phyloP scores from a whole-genome alignment of 768 basidiomycete genomes.

The Tulasnella sp. region DNA sequence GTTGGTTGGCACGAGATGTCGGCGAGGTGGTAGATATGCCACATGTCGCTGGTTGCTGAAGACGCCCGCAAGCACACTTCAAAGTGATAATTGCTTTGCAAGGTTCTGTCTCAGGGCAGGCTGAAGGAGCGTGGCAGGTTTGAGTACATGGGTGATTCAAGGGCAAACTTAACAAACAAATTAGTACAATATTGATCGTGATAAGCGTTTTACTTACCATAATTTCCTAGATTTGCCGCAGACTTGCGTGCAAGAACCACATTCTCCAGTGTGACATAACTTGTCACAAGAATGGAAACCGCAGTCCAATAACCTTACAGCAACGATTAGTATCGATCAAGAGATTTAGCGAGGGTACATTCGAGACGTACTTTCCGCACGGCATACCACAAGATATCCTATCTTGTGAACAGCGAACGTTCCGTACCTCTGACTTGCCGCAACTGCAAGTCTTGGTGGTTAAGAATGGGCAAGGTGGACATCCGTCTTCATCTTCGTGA shows the following conservation, averaged over 20 bases:
- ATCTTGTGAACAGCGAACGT: constrained; percentile 69
- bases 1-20: constrained; percentile 31
- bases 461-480: constrained; percentile 81
- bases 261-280: constrained; percentile 69
- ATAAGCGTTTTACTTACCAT: constrained; percentile 40
- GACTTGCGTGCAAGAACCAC: constrained; percentile 57
- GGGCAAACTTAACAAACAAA: constrained; percentile 37
- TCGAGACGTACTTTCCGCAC: constrained; percentile 53
- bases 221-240: constrained; percentile 81
- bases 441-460: constrained; percentile 75
- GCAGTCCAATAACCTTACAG: constrained; percentile 49
- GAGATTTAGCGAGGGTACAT: neutral
- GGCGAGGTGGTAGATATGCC: constrained; percentile 42
- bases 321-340: neutral
- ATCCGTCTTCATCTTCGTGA: constrained; percentile 54
- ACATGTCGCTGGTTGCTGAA: constrained; percentile 61
- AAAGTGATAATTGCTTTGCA: constrained; percentile 57
- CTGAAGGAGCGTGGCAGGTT: constrained; percentile 71
- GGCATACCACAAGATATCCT: constrained; percentile 72
- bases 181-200: neutral
- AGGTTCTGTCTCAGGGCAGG: constrained; percentile 67
- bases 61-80: constrained; percentile 71
- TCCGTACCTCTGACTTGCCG: constrained; percentile 66
- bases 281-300: constrained; percentile 84
- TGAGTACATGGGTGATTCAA: constrained; percentile 60